phyloP scores from a whole-genome alignment of 768 basidiomycete species.

The Dioszegia aurantiaca region DNA sequence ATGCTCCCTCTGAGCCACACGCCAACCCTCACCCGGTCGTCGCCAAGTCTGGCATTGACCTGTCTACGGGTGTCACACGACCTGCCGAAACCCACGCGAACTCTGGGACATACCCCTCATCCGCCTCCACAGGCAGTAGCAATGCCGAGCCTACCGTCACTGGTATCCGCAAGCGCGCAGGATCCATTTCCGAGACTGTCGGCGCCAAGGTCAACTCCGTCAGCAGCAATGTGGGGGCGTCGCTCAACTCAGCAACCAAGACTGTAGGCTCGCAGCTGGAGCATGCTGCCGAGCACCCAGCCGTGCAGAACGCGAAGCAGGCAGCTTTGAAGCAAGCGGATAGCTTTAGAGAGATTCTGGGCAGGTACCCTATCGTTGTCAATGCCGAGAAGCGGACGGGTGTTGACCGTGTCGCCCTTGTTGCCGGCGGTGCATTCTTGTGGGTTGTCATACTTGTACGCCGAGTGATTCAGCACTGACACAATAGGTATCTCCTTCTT shows the following conservation, averaged over 20 bases:
- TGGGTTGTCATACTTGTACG: constrained; percentile 15
- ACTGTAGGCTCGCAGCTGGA: constrained; percentile 21
- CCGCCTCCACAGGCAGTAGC: not conserved
- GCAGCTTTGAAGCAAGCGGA: constrained; percentile 29
- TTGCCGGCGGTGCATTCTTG: constrained; percentile 31
- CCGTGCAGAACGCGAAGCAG: constrained; percentile 35
- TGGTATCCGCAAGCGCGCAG: constrained; percentile 10
- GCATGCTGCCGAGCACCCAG: constrained; percentile 34
- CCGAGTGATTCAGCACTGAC: not conserved
- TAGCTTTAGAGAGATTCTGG: constrained; percentile 31
- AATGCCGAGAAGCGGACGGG: constrained; percentile 38
- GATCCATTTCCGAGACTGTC: constrained; percentile 7
- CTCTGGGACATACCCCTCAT: constrained; percentile 5
- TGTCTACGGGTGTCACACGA: constrained; percentile 11
- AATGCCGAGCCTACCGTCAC: constrained; percentile 9
- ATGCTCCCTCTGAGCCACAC: not conserved
- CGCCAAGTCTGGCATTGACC: constrained; percentile 15
- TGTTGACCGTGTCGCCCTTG: constrained; percentile 37
- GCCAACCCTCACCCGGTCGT: constrained; percentile 11
- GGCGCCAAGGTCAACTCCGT: constrained; percentile 13
- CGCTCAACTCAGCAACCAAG: constrained; percentile 15
- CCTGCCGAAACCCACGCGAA: constrained; percentile 55
- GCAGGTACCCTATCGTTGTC: constrained; percentile 24
- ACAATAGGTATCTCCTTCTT: constrained; percentile 37
- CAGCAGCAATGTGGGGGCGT: constrained; percentile 26